Evolutionary conservation across 257 asterid genomes (phyloP).

Genomic region (Solanum megistacrolobum): DNA sequence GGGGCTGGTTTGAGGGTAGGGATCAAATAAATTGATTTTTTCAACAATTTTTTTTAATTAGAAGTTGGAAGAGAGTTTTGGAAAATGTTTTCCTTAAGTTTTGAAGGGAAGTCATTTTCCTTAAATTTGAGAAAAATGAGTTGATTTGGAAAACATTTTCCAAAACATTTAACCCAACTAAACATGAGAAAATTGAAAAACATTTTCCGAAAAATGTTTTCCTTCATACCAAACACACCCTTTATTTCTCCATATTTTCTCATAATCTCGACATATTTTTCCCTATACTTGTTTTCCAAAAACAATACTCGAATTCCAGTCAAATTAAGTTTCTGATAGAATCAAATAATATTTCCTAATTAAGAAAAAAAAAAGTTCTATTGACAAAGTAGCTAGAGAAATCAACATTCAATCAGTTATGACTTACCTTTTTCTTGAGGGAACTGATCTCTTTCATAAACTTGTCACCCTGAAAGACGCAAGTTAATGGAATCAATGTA

Average conservation of each 20-base stretch:
- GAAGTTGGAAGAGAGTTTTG: no score
- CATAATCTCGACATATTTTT: not conserved
- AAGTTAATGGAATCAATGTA: not conserved
- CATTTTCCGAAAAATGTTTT: no score
- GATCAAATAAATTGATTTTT: no score
- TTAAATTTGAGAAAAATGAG: no score
- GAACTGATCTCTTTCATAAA: conserved; percentile 36
- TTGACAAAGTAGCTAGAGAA: not conserved
- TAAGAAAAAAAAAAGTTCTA: not conserved
- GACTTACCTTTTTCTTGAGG: conserved; percentile 55
- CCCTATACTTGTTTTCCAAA: not conserved
- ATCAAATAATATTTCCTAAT: not conserved
- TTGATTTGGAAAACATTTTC: no score
- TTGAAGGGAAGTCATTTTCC: no score
- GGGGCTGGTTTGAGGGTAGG: no score
- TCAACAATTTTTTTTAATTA: no score
- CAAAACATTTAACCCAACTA: no score
- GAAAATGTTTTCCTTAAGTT: no score
- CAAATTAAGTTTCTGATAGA: not conserved
- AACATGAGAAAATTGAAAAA: no score
- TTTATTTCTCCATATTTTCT: not conserved
- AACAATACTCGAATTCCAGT: not conserved
- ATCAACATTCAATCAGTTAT: not conserved
- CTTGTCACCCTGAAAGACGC: conserved; percentile 42
- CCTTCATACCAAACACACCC: no score